A percentile compares a stretch with the other conserved stretches of the same genome.
These are phyloP conservation scores for Boechera retrofracta DNA, from an alignment of 345 rosid genomes.

Conservation along the genomic window DNA sequence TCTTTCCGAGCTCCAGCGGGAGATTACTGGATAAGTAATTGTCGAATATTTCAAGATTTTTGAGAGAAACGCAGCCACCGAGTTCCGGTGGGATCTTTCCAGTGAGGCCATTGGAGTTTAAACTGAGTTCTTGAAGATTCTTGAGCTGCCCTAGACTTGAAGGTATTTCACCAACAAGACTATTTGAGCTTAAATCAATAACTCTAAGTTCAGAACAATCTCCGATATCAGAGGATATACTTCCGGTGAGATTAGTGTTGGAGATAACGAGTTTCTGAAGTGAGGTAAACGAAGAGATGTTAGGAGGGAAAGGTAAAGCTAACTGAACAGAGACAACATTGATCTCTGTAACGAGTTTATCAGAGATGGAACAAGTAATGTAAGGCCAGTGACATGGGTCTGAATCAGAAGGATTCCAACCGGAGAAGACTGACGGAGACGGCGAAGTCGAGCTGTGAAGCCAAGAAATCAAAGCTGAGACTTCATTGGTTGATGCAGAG, in stretches of 20 bases:
- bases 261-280: constrained; percentile 63
- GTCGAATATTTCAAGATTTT: constrained; percentile 65
- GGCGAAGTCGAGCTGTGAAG: constrained; percentile 51
- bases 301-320: constrained; percentile 65
- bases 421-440: constrained; percentile 51
- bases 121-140: constrained; percentile 64
- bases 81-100: constrained; percentile 72
- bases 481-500: constrained; percentile 55
- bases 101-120: constrained; percentile 75
- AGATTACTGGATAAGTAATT: constrained; percentile 67
- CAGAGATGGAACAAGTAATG: constrained; percentile 58
- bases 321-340: constrained; percentile 61
- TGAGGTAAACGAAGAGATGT: constrained; percentile 55
- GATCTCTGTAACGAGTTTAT: constrained; percentile 58
- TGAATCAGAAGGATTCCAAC: constrained; percentile 64
- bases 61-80: constrained; percentile 61
- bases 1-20: constrained; percentile 65
- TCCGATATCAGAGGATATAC: constrained; percentile 60
- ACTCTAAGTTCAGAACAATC: constrained; percentile 51
- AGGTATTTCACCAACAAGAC: constrained; percentile 77
- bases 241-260: constrained; percentile 69
- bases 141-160: constrained; percentile 69
- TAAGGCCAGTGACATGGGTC: constrained; percentile 74
- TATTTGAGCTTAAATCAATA: constrained; percentile 67
- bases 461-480: constrained; percentile 56